These are phyloP conservation scores for Schizothecium vesticola DNA, from an alignment of 495 filamentous ascomycete species.

Conservation along the genomic window DNA sequence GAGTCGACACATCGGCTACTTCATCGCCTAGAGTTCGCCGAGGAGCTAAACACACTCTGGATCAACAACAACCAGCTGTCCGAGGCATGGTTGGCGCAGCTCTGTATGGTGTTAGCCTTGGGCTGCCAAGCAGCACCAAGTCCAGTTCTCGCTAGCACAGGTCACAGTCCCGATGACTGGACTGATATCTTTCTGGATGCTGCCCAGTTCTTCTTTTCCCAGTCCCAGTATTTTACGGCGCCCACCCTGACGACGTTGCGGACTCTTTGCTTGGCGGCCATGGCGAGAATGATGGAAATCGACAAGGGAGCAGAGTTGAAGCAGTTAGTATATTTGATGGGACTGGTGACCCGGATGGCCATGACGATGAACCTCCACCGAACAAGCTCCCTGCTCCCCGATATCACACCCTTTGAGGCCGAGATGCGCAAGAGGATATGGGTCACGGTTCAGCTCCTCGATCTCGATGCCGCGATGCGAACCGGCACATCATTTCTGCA, in stretches of 20 bases:
- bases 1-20: conserved; percentile 25
- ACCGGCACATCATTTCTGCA: conserved; percentile 26
- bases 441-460: conserved; percentile 35
- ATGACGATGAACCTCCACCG: conserved; percentile 24
- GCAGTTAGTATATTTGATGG: conserved; percentile 22
- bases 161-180: conserved; percentile 13
- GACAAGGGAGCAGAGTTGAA: conserved; percentile 15
- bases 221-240: conserved; percentile 11
- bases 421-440: conserved; percentile 43
- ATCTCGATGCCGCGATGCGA: conserved; percentile 34
- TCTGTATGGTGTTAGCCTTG: conserved; percentile 26
- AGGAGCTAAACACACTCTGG: conserved; percentile 22
- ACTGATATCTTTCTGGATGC: conserved; percentile 21
- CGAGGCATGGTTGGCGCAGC: conserved; percentile 25
- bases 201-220: conserved; percentile 22
- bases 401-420: conserved; percentile 37
- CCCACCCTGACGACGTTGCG: conserved; percentile 20
- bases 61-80: conserved; percentile 12
- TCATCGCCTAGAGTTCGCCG: conserved; percentile 16
- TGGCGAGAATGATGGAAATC: conserved; percentile 23
- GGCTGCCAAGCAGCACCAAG: conserved; percentile 17
- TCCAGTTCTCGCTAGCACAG: conserved; percentile 14
- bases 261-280: conserved; percentile 18
- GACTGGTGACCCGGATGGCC: conserved; percentile 15
- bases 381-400: conserved; percentile 27